Evolutionary conservation across 306 rosid species (phyloP).

Genomic region (Vigna unguiculata): DNA sequence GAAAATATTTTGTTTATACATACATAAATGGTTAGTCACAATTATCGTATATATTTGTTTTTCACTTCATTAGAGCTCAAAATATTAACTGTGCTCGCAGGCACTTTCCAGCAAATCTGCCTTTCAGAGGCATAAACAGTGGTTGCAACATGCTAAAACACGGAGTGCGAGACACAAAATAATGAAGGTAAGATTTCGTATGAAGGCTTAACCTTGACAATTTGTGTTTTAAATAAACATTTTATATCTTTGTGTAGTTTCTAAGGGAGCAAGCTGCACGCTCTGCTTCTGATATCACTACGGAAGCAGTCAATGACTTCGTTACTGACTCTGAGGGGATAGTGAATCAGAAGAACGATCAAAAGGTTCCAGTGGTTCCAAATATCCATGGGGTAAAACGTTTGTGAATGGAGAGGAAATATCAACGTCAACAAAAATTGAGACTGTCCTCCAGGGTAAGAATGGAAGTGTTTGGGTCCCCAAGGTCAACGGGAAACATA

Average conservation of each 20-base stretch:
- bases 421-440: constrained; percentile 56
- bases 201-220: constrained; percentile 9
- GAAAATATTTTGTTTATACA: constrained; percentile 35
- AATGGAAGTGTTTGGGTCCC: constrained; percentile 76
- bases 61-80: constrained; percentile 45
- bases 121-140: constrained; percentile 95
- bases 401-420: constrained; percentile 59
- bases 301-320: constrained; percentile 78
- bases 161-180: constrained; percentile 99
- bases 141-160: constrained; percentile 99
- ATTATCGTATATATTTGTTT: constrained; percentile 18
- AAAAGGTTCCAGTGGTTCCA: constrained; percentile 57
- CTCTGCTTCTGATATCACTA: constrained; percentile 89
- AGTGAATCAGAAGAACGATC: constrained; percentile 71
- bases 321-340: constrained; percentile 75
- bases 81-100: constrained; percentile 54
- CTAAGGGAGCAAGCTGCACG: constrained; percentile 95
- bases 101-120: constrained; percentile 97
- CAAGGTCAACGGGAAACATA: constrained; percentile 90
- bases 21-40: constrained; percentile 9
- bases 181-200: constrained; percentile 75
- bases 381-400: constrained; percentile 60
- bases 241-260: constrained; percentile 66
- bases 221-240: constrained; percentile 37
- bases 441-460: constrained; percentile 49